These are phyloP conservation scores for Trichoderma gracile DNA, from an alignment of 2,329 filamentous ascomycete species.

Conservation along the genomic window DNA sequence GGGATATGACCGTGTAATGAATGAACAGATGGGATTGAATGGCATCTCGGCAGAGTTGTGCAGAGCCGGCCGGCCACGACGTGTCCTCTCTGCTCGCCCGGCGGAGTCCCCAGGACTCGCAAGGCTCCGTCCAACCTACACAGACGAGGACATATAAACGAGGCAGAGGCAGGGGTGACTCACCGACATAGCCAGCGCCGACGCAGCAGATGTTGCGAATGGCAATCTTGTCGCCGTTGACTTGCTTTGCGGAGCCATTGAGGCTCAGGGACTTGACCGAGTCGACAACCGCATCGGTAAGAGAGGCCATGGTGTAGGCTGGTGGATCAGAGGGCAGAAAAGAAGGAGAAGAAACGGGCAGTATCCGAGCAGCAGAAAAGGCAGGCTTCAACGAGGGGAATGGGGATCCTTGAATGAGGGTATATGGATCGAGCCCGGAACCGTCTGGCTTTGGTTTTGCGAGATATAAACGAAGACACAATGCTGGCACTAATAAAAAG, in stretches of 20 bases:
- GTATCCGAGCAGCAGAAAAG: conserved; percentile 5
- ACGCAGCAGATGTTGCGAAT: conserved; percentile 69
- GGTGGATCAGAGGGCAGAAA: conserved; percentile 13
- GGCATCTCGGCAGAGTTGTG: not conserved
- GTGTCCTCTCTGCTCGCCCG: conserved; percentile 2
- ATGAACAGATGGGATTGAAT: too few relatives aligned
- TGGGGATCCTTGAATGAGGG: conserved; percentile 21
- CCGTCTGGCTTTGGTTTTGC: not conserved
- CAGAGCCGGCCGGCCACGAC: not conserved
- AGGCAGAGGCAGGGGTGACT: conserved; percentile 36
- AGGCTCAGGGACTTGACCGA: conserved; percentile 38
- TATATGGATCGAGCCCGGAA: conserved; percentile 9
- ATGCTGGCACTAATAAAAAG: conserved; percentile 15
- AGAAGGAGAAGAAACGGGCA: conserved; percentile 6
- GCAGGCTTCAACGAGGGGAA: conserved; percentile 16
- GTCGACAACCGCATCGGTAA: conserved; percentile 33
- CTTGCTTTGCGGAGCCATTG: conserved; percentile 37
- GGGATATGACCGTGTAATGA: too few relatives aligned
- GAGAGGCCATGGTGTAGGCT: conserved; percentile 29
- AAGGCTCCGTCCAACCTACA: too few relatives aligned
- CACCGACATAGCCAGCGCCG: conserved; percentile 75
- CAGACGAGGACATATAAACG: not conserved
- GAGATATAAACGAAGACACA: conserved; percentile 13
- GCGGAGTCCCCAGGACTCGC: not conserved
- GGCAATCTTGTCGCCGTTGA: conserved; percentile 39